Evolutionary conservation across 768 basidiomycete species (phyloP).

Genomic region (Podaxis sp.): DNA sequence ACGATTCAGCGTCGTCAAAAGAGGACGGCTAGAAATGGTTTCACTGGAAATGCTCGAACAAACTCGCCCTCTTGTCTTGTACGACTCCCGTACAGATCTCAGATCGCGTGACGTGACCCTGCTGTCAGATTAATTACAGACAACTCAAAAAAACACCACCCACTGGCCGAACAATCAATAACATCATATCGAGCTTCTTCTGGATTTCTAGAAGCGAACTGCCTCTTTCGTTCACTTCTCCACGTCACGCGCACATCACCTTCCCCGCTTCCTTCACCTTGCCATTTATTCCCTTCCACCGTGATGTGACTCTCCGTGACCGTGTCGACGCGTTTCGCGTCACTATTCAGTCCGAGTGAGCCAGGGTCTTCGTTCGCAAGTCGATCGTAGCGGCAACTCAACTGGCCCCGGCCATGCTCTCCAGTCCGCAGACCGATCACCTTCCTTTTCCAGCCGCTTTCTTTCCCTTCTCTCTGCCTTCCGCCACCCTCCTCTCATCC

Average conservation of each 20-base stretch:
- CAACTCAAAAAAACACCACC: constrained; percentile 16
- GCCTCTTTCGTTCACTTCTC: constrained; percentile 11
- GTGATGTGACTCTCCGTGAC: constrained; percentile 17
- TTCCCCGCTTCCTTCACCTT: constrained; percentile 16
- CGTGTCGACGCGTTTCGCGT: constrained; percentile 16
- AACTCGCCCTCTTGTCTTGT: constrained; percentile 17
- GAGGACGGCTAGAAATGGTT: constrained; percentile 1
- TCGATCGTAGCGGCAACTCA: constrained; percentile 16
- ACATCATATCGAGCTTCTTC: constrained; percentile 29
- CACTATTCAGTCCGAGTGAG: constrained; percentile 15
- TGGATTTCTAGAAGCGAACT: constrained; percentile 31
- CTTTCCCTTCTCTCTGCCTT: constrained; percentile 18
- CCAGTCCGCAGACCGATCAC: constrained; percentile 10
- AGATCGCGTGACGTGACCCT: constrained; percentile 35
- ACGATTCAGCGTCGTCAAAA: neutral
- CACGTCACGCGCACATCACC: constrained; percentile 14
- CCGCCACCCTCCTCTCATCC: constrained; percentile 22
- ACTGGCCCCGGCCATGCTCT: constrained; percentile 9
- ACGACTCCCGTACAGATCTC: constrained; percentile 26
- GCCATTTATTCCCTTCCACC: constrained; percentile 9
- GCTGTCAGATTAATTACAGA: constrained; percentile 23
- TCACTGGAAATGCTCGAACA: constrained; percentile 9
- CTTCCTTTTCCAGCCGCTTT: constrained; percentile 8
- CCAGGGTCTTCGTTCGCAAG: constrained; percentile 13
- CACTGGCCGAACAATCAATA: constrained; percentile 31